phyloP scores from a whole-genome alignment of 768 basidiomycete species.

The Glaciozyma martinii region DNA sequence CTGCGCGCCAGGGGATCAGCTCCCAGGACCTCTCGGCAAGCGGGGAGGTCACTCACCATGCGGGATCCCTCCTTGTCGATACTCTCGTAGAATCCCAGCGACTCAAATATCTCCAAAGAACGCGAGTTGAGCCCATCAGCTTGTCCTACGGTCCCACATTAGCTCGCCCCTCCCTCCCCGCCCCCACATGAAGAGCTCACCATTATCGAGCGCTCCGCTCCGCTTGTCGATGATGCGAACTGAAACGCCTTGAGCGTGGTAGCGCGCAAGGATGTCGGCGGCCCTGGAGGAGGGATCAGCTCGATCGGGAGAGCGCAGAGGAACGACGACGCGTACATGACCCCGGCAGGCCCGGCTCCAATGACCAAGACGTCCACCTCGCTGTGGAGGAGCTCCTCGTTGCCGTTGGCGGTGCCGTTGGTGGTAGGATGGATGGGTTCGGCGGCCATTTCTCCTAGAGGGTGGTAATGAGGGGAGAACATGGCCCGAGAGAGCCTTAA shows the following conservation, averaged over 20 bases:
- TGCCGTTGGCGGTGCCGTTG: not conserved
- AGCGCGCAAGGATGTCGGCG: conserved; percentile 17
- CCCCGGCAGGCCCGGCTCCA: conserved; percentile 31
- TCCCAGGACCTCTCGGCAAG: not conserved
- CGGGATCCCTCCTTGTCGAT: conserved; percentile 32
- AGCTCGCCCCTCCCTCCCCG: not conserved
- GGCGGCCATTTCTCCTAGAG: no score
- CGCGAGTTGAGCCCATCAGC: conserved; percentile 35
- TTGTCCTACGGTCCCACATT: conserved; percentile 19
- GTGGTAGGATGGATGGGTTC: not conserved
- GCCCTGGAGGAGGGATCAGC: not conserved
- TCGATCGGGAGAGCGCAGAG: not conserved
- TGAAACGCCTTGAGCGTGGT: conserved; percentile 14
- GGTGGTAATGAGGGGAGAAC: no score
- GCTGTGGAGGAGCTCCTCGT: not conserved
- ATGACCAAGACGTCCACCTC: conserved; percentile 27
- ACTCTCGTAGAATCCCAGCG: conserved; percentile 31
- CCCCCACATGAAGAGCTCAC: conserved; percentile 1
- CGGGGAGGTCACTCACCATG: conserved; percentile 13
- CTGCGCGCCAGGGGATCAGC: not conserved
- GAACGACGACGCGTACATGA: conserved; percentile 23
- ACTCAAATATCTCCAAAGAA: conserved; percentile 34
- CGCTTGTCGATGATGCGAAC: conserved; percentile 34
- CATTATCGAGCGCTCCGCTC: conserved; percentile 29
- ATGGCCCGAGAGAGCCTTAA: no score